Base-by-base conservation (phyloP, 352 stramenopile species). In the Phytophthora sp. region DNA sequence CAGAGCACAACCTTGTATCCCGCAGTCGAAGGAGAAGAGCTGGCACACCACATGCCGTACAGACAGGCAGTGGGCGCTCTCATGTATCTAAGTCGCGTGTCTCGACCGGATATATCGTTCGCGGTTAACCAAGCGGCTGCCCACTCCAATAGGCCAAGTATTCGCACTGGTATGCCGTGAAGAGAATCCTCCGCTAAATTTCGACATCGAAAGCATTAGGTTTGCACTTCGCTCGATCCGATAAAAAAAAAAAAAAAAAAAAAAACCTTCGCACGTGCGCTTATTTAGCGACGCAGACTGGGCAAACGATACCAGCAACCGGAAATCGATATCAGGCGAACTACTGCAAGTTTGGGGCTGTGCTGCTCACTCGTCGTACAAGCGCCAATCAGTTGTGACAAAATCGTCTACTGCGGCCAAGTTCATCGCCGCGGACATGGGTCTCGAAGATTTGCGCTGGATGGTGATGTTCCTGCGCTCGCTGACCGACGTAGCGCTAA, bases 11-110 rank as follows among this genome's bases (percentile, higher is more conserved):
- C 56, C 4, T 8, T 56, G 0, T 56, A 55, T 21, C 6, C 27
- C 6, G 24, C 11, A 23, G 26, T 7, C 17, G 9, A 18, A 4
- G 24, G n/a, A 6, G 34, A 62, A 18, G 23, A 49, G 8, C 23
- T 50, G 0, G 54, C 43, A 0, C 8, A 4, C 1, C 20, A 31
- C 9, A 9, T 46, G 4, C 31, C 42, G 1, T 62, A 53, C 24
- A 5, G 15, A 8, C 53, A 61, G 6, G 41, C 31, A 6, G 53
- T 62, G 2, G 41, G 42, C 5, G 41, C 53, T n/a, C 13, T 62
- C 0, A 30, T 62, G 4, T 54, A 48, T 23, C 5, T 62, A 1
- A 54, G 31, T 35, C 41, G 53, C 8, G 53, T 62, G 3, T 39
- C 53, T 2, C 21, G 42, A 11, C 53, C 53, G 0, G 31, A 53